Evolutionary conservation across 768 basidiomycete species (phyloP), one percentile per base, ranked within the genome.

Genomic region (Podaxis sp.): DNA sequence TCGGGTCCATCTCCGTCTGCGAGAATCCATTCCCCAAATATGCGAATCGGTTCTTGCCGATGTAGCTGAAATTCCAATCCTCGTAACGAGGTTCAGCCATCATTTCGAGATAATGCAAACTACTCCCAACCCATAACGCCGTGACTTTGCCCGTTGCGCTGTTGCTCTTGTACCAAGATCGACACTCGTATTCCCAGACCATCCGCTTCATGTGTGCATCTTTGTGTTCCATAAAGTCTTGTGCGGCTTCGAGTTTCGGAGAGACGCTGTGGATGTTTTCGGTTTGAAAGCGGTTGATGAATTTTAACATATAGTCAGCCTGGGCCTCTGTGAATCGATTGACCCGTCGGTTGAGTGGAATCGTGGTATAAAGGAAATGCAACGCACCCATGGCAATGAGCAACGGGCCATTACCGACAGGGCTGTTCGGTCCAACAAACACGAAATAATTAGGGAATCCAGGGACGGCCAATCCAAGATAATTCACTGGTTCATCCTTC

Each of bases 391-490:
- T 56, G 14, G 46, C 67, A 42, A 56, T 55, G 37, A 73, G 57
- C 16, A 72, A 50, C 1, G 72, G 68, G 0, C 71, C 73, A 54
- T 71, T 71, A 16, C 70, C 69, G 18, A 72, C 61, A 3, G 72
- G 70, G 61, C 70, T 70, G 55, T 72, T 72, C 4, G 72, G 71
- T 11, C 71, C 73, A 36, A 69, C 50, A 11, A 67, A 61, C 46
- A 66, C 58, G 59, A 74, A 70, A 58, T 72, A 73, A 47, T 73
- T 74, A 14, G 72, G 72, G 59, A 71, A 72, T 2, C 65, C 70
- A 14, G 68, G 62, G 2, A 65, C 64, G 0, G 65, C 69, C 18
- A 74, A 53, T 4, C 70, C 70, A 27, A 73, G 63, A 61, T 72
- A 72, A n/a, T 63, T 56, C 50, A 62, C 67, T 3, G 69, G 63